Base-by-base conservation (phyloP, 2,329 filamentous ascomycete genomes). In the Aspergillus proliferans region DNA sequence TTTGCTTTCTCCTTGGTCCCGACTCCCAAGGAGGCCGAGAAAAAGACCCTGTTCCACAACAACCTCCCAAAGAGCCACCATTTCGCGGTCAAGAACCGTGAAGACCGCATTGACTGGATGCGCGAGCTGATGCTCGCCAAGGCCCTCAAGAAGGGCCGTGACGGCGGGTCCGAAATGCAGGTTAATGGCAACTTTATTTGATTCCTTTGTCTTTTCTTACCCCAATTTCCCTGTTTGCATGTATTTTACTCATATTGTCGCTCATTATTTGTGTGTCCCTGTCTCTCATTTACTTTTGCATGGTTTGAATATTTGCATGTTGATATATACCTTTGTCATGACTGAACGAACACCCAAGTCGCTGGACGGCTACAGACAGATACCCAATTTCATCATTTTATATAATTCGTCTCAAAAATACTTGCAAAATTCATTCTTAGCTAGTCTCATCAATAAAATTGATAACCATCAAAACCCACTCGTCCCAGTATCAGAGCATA, bases 101-200 rank as follows among this genome's bases (percentile, higher is more conserved):
- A 96, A 64, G 88, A 96, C 66, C 81, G 92, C 53, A 96, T 97
- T 62, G 92, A 96, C 67, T 98, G 93, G 93, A 73, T 74, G 71
- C 62, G 71, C 3, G 71, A 73, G 56, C 53, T 74, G 28, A 74
- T 74, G 72, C 66, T 74, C 3, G 71, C 70, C n/a, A 72, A 70
- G 42, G 71, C 71, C 12, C 55, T 71, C 9, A 59, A 58, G 12
- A 54, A 56, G 9, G 66, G 65, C 15, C 60, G 59, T 6, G 63
- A 68, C 2, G 57, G 52, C 9, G 68, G 67, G 3, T 63, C 58
- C 8, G 47, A 54, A 1, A 38, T 67, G 45, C 47, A 58, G 6
- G 44, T 65, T 38, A 68, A 70, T 45, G 66, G 66, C 4, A 62
- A 58, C 30, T 47, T 62, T 43, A 58, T 69, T 30, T 65, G 51